Percentiles rank a stretch among this genome's conserved stretches.
Conservation (phyloP, 1,284 basidiomycete genomes). For the Coniferiporia sulphurascens region DNA sequence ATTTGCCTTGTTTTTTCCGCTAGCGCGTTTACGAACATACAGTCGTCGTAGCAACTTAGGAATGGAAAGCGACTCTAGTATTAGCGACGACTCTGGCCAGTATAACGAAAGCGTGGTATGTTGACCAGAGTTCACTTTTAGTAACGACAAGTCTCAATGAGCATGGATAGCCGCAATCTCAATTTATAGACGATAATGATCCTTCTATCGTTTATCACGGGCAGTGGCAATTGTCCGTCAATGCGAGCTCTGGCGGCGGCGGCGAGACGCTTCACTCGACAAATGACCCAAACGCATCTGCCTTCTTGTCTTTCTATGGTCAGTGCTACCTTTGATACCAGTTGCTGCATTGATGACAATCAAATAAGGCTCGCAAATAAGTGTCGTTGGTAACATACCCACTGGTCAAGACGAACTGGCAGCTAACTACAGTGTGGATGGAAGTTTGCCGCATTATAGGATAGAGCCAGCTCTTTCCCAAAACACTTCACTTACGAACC, state of each 20-base stretch:
- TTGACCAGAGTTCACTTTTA: not conserved
- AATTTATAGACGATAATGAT: not conserved
- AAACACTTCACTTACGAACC: not conserved
- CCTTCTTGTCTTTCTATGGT: slow-evolving; percentile 2
- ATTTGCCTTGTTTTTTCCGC: no score
- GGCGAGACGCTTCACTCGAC: not conserved
- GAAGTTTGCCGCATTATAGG: not conserved
- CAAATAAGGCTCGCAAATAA: slow-evolving; percentile 2
- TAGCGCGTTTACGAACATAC: no score
- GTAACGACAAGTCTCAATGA: not conserved
- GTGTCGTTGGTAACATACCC: slow-evolving; percentile 3
- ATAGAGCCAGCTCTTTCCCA: not conserved
- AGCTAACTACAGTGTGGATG: slow-evolving; percentile 16
- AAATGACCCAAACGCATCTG: not conserved
- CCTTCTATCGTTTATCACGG: not conserved
- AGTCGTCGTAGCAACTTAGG: no score
- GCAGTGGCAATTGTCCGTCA: not conserved
- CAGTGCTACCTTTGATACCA: not conserved
- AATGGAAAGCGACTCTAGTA: no score
- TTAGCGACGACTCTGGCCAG: not conserved
- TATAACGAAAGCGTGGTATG: not conserved
- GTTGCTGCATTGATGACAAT: not conserved
- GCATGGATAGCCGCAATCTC: no score
- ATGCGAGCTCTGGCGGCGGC: not conserved
- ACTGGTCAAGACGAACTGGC: slow-evolving; percentile 3